phyloP scores from a whole-genome alignment of 2,329 filamentous ascomycete genomes.

The Raffaelea arxii region DNA sequence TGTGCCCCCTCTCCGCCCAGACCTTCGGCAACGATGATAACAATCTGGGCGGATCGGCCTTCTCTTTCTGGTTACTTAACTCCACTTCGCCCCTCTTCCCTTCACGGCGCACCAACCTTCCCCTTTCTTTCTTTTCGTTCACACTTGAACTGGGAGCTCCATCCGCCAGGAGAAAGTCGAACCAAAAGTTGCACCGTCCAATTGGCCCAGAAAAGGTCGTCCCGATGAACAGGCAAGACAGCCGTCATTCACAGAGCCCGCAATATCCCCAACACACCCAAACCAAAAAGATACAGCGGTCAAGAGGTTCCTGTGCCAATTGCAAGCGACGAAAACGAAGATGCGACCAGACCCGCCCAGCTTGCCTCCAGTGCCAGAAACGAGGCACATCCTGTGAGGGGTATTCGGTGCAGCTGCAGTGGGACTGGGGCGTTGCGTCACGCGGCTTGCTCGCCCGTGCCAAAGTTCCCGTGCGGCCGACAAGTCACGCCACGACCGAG shows the following conservation, averaged over 20 bases:
- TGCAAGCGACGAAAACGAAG: neutral
- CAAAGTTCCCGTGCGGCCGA: neutral
- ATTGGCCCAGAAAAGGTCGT: too few species aligned
- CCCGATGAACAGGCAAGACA: neutral
- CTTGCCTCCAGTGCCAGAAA: neutral
- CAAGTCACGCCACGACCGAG: neutral
- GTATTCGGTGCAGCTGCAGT: neutral
- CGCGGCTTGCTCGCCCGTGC: neutral
- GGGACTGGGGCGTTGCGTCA: neutral
- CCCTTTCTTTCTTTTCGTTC: neutral
- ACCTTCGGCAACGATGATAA: too few species aligned
- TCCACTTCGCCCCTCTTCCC: neutral
- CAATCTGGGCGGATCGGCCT: neutral
- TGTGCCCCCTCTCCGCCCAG: too few species aligned
- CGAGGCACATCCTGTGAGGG: neutral
- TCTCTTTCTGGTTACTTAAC: neutral
- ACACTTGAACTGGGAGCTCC: neutral
- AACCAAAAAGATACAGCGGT: neutral
- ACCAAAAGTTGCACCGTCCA: too few species aligned
- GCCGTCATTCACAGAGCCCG: neutral
- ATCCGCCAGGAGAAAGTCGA: too few species aligned
- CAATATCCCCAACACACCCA: neutral
- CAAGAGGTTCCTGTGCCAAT: neutral
- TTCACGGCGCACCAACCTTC: neutral
- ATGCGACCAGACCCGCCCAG: neutral